Percentiles rank a stretch among this genome's conserved stretches.
Evolutionary conservation across 2,329 filamentous ascomycete genomes (phyloP).

Genomic region (Cryphonectria japonica): DNA sequence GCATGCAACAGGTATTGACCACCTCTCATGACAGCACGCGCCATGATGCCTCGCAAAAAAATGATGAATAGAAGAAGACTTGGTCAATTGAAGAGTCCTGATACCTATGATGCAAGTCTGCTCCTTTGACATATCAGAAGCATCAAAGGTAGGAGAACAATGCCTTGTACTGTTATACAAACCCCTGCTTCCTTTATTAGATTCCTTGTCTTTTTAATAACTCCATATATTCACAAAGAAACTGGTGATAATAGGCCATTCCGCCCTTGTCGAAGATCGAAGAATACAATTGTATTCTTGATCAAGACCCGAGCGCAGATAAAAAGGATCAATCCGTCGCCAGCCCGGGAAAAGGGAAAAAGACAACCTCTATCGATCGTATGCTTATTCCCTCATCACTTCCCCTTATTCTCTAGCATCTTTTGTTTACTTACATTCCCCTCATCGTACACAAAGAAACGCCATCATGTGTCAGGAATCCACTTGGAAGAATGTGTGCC

Average conservation of each 20-base stretch:
- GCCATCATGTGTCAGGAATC: slow-evolving; percentile 11
- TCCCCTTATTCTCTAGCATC: not conserved
- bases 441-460: not conserved
- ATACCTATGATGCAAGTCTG: not conserved
- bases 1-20: not conserved
- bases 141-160: not conserved
- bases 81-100: not conserved
- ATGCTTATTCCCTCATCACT: not conserved
- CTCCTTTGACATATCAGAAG: not conserved
- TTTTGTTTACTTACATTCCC: not conserved
- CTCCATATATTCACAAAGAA: not conserved
- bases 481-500: slow-evolving; percentile 19
- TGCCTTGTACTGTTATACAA: not conserved
- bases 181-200: not conserved
- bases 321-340: not conserved
- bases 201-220: not conserved
- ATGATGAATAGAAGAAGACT: not conserved
- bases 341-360: not conserved
- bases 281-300: not conserved
- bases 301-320: not conserved
- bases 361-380: no score
- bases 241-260: not conserved
- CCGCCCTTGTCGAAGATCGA: not conserved
- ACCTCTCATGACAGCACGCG: not conserved
- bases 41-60: not conserved